Percentiles rank a stretch among this genome's conserved stretches.
Evolutionary conservation across 441 rosid species (phyloP).

Genomic region (Pelargonium fulgidum): DNA sequence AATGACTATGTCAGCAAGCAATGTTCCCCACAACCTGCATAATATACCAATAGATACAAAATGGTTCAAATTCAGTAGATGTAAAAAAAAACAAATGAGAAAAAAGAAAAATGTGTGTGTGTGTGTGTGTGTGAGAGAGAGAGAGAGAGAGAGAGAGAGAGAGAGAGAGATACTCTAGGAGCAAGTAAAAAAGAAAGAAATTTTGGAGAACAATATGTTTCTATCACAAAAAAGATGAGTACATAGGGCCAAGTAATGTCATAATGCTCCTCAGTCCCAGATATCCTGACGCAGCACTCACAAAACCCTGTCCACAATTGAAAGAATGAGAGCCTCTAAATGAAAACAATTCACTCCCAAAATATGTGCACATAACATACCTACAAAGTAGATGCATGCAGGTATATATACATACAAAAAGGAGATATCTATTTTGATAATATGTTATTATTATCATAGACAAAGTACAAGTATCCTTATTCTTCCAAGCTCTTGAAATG

Average conservation of each 20-base stretch:
- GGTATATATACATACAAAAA: not conserved
- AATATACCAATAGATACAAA: conserved; percentile 2
- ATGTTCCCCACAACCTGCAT: conserved; percentile 90
- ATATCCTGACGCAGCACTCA: conserved; percentile 83
- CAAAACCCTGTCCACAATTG: conserved; percentile 54
- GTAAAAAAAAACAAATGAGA: not conserved
- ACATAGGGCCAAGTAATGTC: conserved; percentile 81
- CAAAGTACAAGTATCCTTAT: not conserved
- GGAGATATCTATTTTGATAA: not conserved
- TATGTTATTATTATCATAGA: not conserved
- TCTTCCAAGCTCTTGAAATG: not conserved
- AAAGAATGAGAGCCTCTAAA: conserved; percentile 13
- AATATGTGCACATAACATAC: not conserved
- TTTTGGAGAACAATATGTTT: not conserved
- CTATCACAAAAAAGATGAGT: conserved; percentile 21
- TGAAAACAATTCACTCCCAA: not conserved
- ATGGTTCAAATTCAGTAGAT: not conserved
- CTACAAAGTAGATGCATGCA: not conserved
- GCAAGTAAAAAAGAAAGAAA: not conserved
- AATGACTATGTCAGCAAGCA: conserved; percentile 86
- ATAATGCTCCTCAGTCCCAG: conserved; percentile 68
- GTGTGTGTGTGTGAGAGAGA: too few species aligned
- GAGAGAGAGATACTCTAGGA: not conserved
- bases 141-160: not conserved
- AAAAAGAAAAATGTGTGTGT: too few species aligned